A percentile compares a stretch with the other conserved stretches of the same genome.
Conservation (phyloP, 495 filamentous ascomycete genomes). For the Neurospora discreta region DNA sequence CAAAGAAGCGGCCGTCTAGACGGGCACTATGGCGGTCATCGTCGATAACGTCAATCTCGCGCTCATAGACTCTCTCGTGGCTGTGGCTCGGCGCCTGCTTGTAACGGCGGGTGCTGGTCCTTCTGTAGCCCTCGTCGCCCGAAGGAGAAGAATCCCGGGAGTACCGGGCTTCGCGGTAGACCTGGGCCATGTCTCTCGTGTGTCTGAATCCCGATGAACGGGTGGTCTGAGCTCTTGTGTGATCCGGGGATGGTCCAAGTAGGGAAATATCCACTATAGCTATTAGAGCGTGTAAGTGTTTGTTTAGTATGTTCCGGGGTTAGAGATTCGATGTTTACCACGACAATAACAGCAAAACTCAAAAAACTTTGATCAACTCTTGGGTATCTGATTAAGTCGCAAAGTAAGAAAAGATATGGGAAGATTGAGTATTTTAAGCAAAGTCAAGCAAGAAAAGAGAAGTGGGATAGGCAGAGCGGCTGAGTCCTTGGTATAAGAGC, state of each 20-base stretch:
- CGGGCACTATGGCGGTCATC: constrained; percentile 36
- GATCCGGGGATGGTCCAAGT: not conserved
- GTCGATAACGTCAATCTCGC: constrained; percentile 35
- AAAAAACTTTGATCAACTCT: not conserved
- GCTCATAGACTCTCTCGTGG: constrained; percentile 27
- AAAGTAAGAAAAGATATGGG: not conserved
- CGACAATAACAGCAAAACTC: not conserved
- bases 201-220: not conserved
- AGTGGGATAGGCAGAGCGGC: not conserved
- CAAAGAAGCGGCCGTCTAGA: constrained; percentile 10
- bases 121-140: constrained; percentile 36
- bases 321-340: not conserved
- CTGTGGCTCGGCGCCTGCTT: constrained; percentile 35
- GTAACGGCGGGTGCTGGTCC: constrained; percentile 44
- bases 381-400: not conserved
- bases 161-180: constrained; percentile 38
- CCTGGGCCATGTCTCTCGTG: constrained; percentile 27
- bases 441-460: not conserved
- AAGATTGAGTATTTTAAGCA: not conserved
- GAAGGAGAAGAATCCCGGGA: constrained; percentile 34
- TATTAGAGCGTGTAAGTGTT: not conserved
- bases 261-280: not conserved
- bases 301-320: not conserved
- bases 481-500: not conserved
- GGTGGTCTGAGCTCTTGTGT: not conserved